Evolutionary conservation across 164 flowering plant genomes (phyloP).

Genomic region (Vitis rupestris): DNA sequence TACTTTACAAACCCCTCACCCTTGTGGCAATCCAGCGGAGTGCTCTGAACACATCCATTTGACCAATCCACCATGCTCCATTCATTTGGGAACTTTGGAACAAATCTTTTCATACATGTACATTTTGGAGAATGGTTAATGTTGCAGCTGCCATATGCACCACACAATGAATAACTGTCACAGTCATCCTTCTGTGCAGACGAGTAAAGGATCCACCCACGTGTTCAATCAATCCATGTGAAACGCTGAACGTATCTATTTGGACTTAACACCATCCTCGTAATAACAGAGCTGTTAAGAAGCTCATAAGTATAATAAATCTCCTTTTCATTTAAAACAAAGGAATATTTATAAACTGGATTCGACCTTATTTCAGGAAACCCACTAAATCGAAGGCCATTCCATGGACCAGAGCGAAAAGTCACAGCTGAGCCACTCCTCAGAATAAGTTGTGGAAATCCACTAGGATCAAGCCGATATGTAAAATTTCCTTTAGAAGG

Average conservation of each 20-base stretch:
- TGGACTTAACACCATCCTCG: background rate
- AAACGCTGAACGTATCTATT: background rate
- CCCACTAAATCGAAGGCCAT: no score
- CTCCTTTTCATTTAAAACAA: background rate
- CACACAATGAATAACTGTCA: conserved; percentile 12
- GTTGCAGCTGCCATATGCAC: conserved; percentile 8
- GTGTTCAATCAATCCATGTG: background rate
- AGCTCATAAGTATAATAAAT: background rate
- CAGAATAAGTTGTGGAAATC: background rate
- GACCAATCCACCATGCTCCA: conserved; percentile 17
- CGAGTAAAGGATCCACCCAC: no score
- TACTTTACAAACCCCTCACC: conserved; percentile 15
- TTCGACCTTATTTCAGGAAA: no score
- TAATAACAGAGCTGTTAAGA: background rate
- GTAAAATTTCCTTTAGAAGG: background rate
- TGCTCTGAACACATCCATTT: conserved; percentile 19
- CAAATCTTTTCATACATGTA: conserved; percentile 18
- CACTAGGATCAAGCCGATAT: background rate
- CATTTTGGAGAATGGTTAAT: conserved; percentile 7
- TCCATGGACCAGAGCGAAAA: no score
- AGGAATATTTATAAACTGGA: background rate
- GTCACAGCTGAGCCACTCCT: background rate
- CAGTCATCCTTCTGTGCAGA: background rate
- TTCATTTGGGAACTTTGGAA: conserved; percentile 12
- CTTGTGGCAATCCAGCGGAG: conserved; percentile 7